Conservation (phyloP, 192 early-diverging fungal species). For the Backusella luteola region DNA sequence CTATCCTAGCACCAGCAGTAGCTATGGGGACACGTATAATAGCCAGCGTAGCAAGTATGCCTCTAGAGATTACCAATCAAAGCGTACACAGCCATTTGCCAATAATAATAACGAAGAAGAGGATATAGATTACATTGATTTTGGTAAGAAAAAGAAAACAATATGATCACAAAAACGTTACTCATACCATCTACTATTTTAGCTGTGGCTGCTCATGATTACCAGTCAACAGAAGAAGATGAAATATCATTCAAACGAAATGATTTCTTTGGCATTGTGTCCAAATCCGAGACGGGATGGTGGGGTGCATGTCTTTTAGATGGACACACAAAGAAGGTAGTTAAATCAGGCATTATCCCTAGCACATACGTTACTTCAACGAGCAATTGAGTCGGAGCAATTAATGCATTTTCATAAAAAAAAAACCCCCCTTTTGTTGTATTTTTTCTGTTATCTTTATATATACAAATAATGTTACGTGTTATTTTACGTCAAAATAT, state of each 20-base stretch:
- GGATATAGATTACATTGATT: constrained; percentile 11
- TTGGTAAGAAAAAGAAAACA: background rate
- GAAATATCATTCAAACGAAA: constrained; percentile 32
- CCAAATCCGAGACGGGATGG: constrained; percentile 11
- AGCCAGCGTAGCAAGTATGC: background rate
- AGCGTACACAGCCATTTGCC: background rate
- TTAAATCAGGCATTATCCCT: background rate
- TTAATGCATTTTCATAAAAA: background rate
- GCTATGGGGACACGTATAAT: background rate
- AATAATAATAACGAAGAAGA: background rate
- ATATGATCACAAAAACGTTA: background rate
- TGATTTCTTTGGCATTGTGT: constrained; percentile 29
- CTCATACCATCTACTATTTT: background rate
- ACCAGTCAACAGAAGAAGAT: constrained; percentile 21
- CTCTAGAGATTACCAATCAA: background rate
- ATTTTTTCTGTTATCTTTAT: background rate
- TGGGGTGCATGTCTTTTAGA: constrained; percentile 11
- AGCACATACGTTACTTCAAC: background rate
- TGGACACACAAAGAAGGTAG: background rate
- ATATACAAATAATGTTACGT: background rate
- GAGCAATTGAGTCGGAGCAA: background rate
- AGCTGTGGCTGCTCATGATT: constrained; percentile 29
- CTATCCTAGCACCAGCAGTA: background rate
- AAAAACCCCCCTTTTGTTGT: background rate
- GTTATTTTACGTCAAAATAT: constrained; percentile 2